A percentile compares a stretch with the other conserved stretches of the same genome.
phyloP scores from a whole-genome alignment of 2,329 filamentous ascomycete genomes.

The Fusarium keratoplasticum region DNA sequence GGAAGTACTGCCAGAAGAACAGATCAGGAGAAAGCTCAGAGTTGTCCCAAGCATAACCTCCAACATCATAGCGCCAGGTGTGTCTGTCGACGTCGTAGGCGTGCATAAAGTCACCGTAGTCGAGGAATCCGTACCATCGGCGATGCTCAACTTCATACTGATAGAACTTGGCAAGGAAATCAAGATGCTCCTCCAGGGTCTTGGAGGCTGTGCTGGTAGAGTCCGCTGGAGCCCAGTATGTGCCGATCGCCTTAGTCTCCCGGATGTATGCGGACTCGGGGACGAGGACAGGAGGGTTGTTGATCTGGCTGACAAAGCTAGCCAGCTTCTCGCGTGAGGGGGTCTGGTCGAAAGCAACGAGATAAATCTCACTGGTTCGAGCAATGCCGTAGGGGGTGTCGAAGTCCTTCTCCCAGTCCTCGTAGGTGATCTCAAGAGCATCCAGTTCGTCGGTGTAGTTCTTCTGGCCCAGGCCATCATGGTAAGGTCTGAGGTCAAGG shows the following conservation, averaged over 20 bases:
- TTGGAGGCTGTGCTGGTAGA: slow-evolving; percentile 37
- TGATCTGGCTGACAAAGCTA: slow-evolving; percentile 56
- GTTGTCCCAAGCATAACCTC: slow-evolving; percentile 75
- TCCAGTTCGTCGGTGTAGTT: slow-evolving; percentile 69
- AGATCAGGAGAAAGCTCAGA: slow-evolving; percentile 72
- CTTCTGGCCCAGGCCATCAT: slow-evolving; percentile 67
- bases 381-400: slow-evolving; percentile 69
- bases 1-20: slow-evolving; percentile 72
- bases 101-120: slow-evolving; percentile 73
- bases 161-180: slow-evolving; percentile 69
- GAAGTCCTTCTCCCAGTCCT: slow-evolving; percentile 68
- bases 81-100: slow-evolving; percentile 70
- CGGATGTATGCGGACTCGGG: slow-evolving; percentile 61
- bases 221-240: slow-evolving; percentile 63
- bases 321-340: slow-evolving; percentile 61
- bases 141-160: slow-evolving; percentile 65
- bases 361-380: slow-evolving; percentile 66
- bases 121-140: slow-evolving; percentile 73
- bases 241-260: slow-evolving; percentile 64
- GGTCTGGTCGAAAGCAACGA: slow-evolving; percentile 65
- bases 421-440: slow-evolving; percentile 72
- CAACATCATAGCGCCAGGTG: slow-evolving; percentile 71
- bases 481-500: slow-evolving; percentile 67
- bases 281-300: slow-evolving; percentile 64
- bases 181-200: slow-evolving; percentile 63